phyloP scores from a whole-genome alignment of 2,329 filamentous ascomycete genomes.

The Sporothrix euskadiensis region DNA sequence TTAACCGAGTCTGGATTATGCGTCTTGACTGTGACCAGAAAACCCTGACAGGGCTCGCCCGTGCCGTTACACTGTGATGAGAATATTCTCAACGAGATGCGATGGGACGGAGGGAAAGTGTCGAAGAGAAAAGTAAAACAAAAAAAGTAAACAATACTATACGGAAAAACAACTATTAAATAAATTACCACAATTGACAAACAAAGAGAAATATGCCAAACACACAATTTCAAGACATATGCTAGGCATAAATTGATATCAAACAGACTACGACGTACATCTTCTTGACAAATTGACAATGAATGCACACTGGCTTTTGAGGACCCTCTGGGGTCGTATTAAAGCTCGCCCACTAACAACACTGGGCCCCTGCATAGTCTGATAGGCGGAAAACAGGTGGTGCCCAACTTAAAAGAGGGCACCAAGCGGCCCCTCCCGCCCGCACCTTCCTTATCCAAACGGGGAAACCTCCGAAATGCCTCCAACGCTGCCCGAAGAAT shows the following conservation, averaged over 20 bases:
- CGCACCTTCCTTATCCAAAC: constrained; percentile 42
- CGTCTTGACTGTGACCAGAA: background rate
- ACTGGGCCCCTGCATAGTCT: background rate
- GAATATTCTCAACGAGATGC: background rate
- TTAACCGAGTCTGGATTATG: background rate
- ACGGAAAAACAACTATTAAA: background rate
- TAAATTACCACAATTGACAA: background rate
- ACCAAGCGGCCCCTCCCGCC: background rate
- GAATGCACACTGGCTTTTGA: background rate
- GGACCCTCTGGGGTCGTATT: background rate
- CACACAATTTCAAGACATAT: background rate
- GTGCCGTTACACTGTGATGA: constrained; percentile 14
- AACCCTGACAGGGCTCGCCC: background rate
- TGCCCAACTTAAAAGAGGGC: background rate
- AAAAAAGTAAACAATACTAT: background rate
- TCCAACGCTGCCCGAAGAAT: background rate
- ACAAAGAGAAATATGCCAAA: background rate
- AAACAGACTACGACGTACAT: background rate
- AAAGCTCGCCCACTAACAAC: background rate
- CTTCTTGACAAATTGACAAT: background rate
- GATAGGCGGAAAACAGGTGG: background rate
- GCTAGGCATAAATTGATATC: background rate
- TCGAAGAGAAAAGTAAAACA: background rate
- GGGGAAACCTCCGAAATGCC: background rate
- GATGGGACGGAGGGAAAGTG: background rate